phyloP scores from a whole-genome alignment of 495 filamentous ascomycete species.

The Astrothelium macrocarpum region DNA sequence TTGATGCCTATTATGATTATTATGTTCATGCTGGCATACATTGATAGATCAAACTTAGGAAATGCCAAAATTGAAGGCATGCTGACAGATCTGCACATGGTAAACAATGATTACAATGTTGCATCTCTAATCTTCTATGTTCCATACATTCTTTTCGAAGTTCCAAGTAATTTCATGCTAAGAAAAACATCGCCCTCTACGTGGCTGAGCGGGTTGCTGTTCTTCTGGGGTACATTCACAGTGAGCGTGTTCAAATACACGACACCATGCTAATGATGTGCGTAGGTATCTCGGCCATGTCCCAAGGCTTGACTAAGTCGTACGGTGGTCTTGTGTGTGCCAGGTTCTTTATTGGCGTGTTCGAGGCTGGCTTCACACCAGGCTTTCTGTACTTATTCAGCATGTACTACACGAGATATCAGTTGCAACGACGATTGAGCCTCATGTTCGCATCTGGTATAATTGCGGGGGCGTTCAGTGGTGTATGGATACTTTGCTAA shows the following conservation, averaged over 20 bases:
- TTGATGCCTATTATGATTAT: conserved; percentile 33
- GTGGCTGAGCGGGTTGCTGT: conserved; percentile 46
- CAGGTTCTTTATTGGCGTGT: conserved; percentile 48
- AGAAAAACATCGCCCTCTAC: conserved; percentile 53
- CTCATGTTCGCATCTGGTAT: conserved; percentile 50
- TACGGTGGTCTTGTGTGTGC: conserved; percentile 48
- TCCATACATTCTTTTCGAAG: conserved; percentile 55
- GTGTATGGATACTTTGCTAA: conserved; percentile 22
- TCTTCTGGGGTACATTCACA: conserved; percentile 41
- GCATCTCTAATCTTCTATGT: conserved; percentile 58
- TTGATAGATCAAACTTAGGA: conserved; percentile 32
- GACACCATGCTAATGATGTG: conserved; percentile 12
- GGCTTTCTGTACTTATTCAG: conserved; percentile 35
- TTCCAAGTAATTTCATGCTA: conserved; percentile 57
- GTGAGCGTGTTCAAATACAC: neutral
- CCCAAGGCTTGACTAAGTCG: conserved; percentile 47
- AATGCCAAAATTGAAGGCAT: conserved; percentile 55
- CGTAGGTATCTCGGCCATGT: conserved; percentile 38
- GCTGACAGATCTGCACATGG: conserved; percentile 47
- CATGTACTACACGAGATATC: conserved; percentile 54
- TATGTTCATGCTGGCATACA: conserved; percentile 35
- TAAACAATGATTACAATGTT: conserved; percentile 49
- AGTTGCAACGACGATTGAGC: conserved; percentile 50
- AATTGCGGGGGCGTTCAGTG: conserved; percentile 52
- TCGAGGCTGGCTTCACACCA: conserved; percentile 45